phyloP scores from a whole-genome alignment of 164 flowering plant species.

The Piper betle region DNA sequence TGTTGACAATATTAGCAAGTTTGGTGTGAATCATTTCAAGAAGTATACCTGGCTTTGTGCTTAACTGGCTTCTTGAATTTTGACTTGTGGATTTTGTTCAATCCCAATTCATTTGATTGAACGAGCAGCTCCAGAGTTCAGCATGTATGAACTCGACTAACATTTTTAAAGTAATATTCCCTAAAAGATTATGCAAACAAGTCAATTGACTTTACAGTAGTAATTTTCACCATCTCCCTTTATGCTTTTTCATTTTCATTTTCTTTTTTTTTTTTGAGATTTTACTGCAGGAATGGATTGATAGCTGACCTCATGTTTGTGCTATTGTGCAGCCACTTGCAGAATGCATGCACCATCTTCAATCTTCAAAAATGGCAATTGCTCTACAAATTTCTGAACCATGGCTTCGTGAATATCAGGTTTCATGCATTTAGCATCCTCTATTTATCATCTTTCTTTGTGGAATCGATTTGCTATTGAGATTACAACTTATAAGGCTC shows the following conservation, averaged over 20 bases:
- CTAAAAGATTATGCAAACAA: not conserved
- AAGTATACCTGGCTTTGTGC: no score
- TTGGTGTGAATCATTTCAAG: no score
- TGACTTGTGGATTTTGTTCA: not conserved
- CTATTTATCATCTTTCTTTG: not conserved
- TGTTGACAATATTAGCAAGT: no score
- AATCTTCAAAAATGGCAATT: slow-evolving; percentile 64
- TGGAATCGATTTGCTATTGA: no score
- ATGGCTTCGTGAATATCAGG: slow-evolving; percentile 98
- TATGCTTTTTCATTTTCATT: no score
- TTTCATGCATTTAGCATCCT: slow-evolving; percentile 5
- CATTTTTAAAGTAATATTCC: not conserved
- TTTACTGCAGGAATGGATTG: not conserved
- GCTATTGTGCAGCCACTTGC: slow-evolving; percentile 65
- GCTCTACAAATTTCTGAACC: slow-evolving; percentile 86
- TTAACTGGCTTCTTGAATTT: not conserved
- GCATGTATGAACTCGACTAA: not conserved
- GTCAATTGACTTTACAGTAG: no score
- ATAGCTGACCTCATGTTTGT: not conserved
- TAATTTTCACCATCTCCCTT: no score
- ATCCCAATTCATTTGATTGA: not conserved
- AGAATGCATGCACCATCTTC: slow-evolving; percentile 87
- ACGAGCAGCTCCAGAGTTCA: not conserved
- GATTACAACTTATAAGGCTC: no score
- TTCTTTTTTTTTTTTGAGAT: not conserved